Evolutionary conservation across 2,329 filamentous ascomycete genomes (phyloP).

Genomic region (Apiospora koreana): DNA sequence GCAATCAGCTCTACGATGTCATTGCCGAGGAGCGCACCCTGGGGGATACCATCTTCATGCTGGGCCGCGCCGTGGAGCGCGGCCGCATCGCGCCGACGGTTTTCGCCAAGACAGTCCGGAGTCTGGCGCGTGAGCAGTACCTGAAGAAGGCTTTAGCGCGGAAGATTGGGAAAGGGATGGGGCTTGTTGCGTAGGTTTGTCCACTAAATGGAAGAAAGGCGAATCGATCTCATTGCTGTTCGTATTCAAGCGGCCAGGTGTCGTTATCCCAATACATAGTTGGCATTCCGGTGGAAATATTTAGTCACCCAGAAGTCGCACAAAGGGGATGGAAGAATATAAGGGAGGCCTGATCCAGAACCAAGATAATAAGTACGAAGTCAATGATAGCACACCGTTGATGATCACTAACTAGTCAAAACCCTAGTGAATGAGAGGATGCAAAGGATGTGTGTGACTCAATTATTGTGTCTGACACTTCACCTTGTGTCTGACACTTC

Average conservation of each 20-base stretch:
- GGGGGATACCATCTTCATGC: conserved; percentile 82
- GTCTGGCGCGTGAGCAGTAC: conserved; percentile 77
- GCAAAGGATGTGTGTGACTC: background rate
- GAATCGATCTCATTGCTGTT: background rate
- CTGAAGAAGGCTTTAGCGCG: conserved; percentile 78
- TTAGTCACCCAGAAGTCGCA: background rate
- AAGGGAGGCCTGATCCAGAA: background rate
- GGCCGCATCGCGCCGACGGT: conserved; percentile 71
- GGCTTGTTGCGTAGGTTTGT: conserved; percentile 45
- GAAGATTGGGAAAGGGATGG: conserved; percentile 79
- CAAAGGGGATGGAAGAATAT: background rate
- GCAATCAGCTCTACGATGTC: conserved; percentile 86
- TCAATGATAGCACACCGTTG: background rate
- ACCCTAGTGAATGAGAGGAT: background rate
- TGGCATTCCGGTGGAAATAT: background rate
- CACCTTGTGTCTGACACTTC: background rate
- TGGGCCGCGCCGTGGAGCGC: conserved; percentile 72
- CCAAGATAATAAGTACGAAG: conserved; percentile 1
- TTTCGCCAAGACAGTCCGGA: conserved; percentile 77
- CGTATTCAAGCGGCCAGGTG: background rate
- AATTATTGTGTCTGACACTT: too few relatives aligned
- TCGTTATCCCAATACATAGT: background rate
- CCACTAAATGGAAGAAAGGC: background rate
- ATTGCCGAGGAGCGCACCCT: conserved; percentile 88
- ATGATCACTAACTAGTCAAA: background rate